These are phyloP conservation scores for Tuber brumale DNA, from an alignment of 495 filamentous ascomycete genomes.

Conservation along the genomic window DNA sequence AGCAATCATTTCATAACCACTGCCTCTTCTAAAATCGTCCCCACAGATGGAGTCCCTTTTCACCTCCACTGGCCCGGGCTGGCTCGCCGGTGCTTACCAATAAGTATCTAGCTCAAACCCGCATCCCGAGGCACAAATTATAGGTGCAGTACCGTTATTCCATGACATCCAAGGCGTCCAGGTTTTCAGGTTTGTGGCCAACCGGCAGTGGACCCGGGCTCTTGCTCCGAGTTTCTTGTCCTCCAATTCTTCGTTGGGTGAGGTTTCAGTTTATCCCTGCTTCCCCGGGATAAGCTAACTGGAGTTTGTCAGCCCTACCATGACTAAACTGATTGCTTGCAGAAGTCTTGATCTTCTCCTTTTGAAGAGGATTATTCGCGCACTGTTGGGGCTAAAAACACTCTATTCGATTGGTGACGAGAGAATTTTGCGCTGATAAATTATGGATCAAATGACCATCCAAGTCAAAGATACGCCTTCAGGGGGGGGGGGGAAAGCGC, in stretches of 20 bases:
- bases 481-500: not conserved
- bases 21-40: not conserved
- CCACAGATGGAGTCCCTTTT: not conserved
- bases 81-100: not conserved
- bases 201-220: not conserved
- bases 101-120: not conserved
- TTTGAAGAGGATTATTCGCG: not conserved
- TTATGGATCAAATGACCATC: not conserved
- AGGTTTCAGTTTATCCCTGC: not conserved
- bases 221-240: not conserved
- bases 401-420: not conserved
- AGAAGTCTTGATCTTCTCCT: not conserved
- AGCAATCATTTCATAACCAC: not conserved
- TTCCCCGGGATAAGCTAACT: not conserved
- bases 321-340: not conserved
- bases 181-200: not conserved
- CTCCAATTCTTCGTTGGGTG: not conserved
- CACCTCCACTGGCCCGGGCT: not conserved
- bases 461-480: not conserved
- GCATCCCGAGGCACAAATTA: not conserved
- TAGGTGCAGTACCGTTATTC: too few species aligned
- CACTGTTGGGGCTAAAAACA: not conserved
- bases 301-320: not conserved
- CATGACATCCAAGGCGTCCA: not conserved
- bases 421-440: not conserved